These are phyloP conservation scores for Tulasnella sp. DNA, from an alignment of 768 basidiomycete genomes.

Conservation along the genomic window DNA sequence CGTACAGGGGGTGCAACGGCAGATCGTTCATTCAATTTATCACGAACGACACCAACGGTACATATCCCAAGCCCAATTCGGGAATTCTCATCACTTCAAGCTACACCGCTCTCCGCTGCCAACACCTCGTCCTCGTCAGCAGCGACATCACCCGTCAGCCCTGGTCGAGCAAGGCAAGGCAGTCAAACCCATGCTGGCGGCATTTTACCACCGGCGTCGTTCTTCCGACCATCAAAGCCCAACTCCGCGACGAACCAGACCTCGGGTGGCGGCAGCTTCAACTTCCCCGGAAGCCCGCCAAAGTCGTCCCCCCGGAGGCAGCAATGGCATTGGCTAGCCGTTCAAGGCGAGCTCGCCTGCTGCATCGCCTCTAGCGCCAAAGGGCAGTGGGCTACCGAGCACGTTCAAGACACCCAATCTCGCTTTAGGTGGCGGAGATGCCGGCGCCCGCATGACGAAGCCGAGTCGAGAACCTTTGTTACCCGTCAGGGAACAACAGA, in stretches of 20 bases:
- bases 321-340: conserved; percentile 4
- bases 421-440: conserved; percentile 21
- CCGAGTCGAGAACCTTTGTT: conserved; percentile 68
- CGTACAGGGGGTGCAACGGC: no score
- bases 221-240: conserved; percentile 46
- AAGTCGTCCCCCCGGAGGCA: conserved; percentile 18
- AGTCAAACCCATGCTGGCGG: conserved; percentile 21
- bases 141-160: neutral
- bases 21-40: no score
- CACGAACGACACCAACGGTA: no score
- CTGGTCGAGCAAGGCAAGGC: neutral
- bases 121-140: neutral
- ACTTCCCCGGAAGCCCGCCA: conserved; percentile 38
- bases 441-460: conserved; percentile 34
- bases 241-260: conserved; percentile 40
- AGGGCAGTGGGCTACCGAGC: neutral
- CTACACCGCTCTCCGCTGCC: neutral
- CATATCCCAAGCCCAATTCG: no score
- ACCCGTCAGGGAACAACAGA: conserved; percentile 40
- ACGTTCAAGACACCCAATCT: conserved; percentile 1
- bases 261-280: conserved; percentile 23
- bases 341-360: conserved; percentile 5
- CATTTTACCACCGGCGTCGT: conserved; percentile 51
- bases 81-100: no score
- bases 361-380: neutral